Base-by-base conservation (phyloP, 257 asterid species). In the Solanum piurae region DNA sequence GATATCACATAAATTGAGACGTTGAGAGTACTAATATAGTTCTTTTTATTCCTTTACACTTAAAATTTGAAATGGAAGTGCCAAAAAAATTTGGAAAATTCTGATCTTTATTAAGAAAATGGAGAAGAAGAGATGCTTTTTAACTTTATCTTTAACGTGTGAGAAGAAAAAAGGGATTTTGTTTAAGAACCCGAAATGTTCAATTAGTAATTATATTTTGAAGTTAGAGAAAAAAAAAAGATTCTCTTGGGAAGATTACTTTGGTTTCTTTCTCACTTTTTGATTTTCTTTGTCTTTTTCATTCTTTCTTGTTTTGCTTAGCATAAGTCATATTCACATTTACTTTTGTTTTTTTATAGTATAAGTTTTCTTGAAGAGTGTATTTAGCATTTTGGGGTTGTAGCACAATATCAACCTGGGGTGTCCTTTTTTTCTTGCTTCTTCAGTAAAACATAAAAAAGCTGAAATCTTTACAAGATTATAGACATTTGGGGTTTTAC, bases 91-190 rank as follows among this genome's bases (percentile, higher is more conserved):
- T n/a, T n/a, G 16, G 72, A 64, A 64, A 64, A 42, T 77, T 76
- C 7, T 76, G 21, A 29, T 76, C 8, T 12, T 38, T 37, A 37
- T 25, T 76, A 76, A 33, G 83, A 76, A 29, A 76, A 76, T 40
- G 62, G 84, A 85, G 92, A 84, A 69, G 87, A 71, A 82, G 86
- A 90, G 94, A 92, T 92, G 93, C 97, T 90, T 83, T 89, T 83
- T 85, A 87, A 69, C 96, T 94, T 94, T 94, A 90, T 90, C 95
- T 93, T 93, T 95, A 90, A 58, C 91, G 55, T 89, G 91, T 37
- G 83, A 89, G 88, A 88, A 79, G 93, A 86, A 91, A 86, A 88
- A 87, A 62, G 14, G 72, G 40, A 60, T 21, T 23, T 60, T 52
- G 1, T 52, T 52, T 52, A 52, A 52, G 62, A 31, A 31, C 74